Evolutionary conservation across 1,284 basidiomycete species (phyloP).

Genomic region (Ceratobasidium sp.): DNA sequence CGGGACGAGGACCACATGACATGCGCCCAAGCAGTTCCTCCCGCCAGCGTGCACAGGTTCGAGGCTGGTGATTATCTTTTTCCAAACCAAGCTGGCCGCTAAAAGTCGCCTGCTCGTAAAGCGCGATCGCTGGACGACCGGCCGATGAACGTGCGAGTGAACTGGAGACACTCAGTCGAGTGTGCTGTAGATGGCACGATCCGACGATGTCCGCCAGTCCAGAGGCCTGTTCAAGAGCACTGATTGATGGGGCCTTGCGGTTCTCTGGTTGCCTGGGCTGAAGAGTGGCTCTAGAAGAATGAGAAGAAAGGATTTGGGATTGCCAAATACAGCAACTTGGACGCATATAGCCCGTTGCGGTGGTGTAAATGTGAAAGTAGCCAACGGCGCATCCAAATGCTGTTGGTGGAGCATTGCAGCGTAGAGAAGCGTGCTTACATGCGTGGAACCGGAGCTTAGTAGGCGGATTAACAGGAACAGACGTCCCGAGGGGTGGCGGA

Average conservation of each 20-base stretch:
- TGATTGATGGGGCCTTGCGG: not conserved
- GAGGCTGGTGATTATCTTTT: slow-evolving; percentile 13
- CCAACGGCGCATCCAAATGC: not conserved
- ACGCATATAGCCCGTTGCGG: not conserved
- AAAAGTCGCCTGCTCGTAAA: not conserved
- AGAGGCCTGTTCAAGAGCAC: not conserved
- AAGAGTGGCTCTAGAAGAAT: not conserved
- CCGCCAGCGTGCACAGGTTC: not conserved
- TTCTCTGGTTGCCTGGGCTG: no score
- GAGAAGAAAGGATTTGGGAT: not conserved
- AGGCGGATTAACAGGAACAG: not conserved
- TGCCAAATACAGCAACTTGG: not conserved
- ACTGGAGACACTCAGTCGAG: slow-evolving; percentile 4
- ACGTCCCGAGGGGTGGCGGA: slow-evolving; percentile 11
- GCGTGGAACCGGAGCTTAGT: slow-evolving; percentile 15
- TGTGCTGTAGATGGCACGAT: not conserved
- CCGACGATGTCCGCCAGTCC: slow-evolving; percentile 21
- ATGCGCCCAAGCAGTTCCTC: not conserved
- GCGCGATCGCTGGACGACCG: slow-evolving; percentile 2
- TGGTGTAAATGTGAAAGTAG: not conserved
- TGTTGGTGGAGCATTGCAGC: not conserved
- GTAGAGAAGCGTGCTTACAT: not conserved
- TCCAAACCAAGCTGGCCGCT: not conserved
- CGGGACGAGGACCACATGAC: slow-evolving; percentile 29
- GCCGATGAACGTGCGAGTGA: slow-evolving; percentile 20